Conservation (phyloP, 148 eudicot species). For the Oxyria digyna region DNA sequence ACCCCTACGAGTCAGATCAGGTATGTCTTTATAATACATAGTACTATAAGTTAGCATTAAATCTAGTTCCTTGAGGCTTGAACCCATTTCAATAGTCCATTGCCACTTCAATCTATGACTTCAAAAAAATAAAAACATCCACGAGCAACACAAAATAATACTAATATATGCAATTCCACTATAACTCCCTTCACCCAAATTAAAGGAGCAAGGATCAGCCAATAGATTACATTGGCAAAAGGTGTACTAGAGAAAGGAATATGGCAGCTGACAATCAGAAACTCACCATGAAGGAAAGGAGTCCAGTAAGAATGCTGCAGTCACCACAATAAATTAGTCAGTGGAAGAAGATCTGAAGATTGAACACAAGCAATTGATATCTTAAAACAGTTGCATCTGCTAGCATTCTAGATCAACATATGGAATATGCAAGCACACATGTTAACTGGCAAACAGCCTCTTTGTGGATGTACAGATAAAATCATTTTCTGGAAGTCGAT, state of each 20-base stretch:
- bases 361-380: not conserved
- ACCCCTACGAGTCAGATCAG: not conserved
- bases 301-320: slow-evolving; percentile 91
- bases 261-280: not conserved
- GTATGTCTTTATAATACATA: not conserved
- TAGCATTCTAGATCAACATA: not conserved
- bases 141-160: not conserved
- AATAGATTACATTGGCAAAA: not conserved
- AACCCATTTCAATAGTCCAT: not conserved
- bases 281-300: slow-evolving; percentile 96
- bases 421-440: not conserved
- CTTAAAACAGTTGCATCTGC: not conserved
- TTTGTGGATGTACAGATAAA: not conserved
- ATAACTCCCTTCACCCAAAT: not conserved
- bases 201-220: not conserved
- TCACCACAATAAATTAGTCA: slow-evolving; percentile 19
- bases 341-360: slow-evolving; percentile 6
- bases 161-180: not conserved
- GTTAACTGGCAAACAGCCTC: not conserved
- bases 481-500: not conserved
- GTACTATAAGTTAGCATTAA: not conserved
- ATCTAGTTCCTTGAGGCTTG: no score
- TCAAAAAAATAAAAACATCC: not conserved
- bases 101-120: not conserved
- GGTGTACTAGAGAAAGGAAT: not conserved